Conservation (phyloP, 139 green algal species). For the Chlamydomonas schloesseri region DNA sequence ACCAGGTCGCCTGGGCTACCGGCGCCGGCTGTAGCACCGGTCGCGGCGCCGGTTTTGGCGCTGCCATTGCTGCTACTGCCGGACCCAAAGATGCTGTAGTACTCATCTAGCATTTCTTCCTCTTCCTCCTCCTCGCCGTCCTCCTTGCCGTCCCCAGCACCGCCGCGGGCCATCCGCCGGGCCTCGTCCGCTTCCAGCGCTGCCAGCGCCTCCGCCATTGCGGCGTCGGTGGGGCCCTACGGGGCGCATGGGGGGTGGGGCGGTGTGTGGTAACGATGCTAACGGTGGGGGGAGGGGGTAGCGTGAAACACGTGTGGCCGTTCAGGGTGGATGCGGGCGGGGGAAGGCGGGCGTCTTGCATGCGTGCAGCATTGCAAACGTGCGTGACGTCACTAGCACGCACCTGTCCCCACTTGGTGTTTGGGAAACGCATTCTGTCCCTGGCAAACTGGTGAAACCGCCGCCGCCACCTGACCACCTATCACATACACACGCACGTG, state of each 20-base stretch:
- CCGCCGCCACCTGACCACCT: no score
- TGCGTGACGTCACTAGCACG: no score
- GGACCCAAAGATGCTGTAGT: slow-evolving; percentile 1
- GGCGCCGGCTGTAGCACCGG: background rate
- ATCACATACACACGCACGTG: no score
- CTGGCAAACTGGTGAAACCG: no score
- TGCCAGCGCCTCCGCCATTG: background rate
- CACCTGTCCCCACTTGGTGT: no score
- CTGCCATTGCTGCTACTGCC: slow-evolving; percentile 1
- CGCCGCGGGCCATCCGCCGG: background rate
- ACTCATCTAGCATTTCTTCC: slow-evolving; percentile 12
- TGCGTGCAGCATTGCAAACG: no score
- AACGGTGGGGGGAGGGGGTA: no score
- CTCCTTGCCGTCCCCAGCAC: background rate
- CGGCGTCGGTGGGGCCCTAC: slow-evolving; percentile 29
- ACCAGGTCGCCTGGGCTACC: background rate
- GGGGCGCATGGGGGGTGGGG: background rate
- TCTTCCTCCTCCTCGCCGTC: background rate
- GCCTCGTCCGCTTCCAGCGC: background rate
- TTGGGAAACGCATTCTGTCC: no score
- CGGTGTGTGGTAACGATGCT: background rate
- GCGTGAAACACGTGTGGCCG: no score
- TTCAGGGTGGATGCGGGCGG: no score
- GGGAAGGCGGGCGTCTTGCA: no score
- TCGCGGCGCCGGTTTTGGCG: background rate